phyloP scores from a whole-genome alignment of 1,284 basidiomycete species.

The Puccinia horiana region DNA sequence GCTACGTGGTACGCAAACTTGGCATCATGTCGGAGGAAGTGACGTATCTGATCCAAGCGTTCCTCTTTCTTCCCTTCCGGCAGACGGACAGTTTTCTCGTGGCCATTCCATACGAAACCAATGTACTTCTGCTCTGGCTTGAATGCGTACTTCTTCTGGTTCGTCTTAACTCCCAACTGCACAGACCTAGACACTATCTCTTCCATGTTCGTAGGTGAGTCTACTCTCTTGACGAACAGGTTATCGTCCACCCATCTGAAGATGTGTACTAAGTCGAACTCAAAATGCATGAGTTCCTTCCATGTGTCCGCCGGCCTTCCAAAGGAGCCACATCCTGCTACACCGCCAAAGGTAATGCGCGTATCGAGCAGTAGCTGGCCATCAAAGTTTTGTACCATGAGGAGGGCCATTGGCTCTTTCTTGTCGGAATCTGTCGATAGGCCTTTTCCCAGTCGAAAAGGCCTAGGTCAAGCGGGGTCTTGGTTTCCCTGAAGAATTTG shows the following conservation, averaged over 20 bases:
- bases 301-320: conserved; percentile 13
- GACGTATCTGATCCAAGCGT: neutral
- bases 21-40: neutral
- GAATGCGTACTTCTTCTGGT: no score
- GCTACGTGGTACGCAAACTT: neutral
- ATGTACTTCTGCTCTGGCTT: no score
- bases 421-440: neutral
- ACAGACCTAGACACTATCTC: neutral
- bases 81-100: neutral
- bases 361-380: no score
- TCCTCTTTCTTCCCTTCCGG: neutral
- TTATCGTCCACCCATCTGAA: neutral
- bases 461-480: neutral
- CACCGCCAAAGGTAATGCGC: neutral
- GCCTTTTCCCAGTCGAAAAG: no score
- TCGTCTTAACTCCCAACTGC: neutral
- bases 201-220: neutral
- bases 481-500: neutral
- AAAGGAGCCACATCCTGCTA: no score
- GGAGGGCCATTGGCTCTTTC: neutral
- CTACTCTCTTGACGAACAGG: neutral
- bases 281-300: neutral
- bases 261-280: neutral
- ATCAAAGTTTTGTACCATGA: neutral
- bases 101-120: no score